Evolutionary conservation across 352 stramenopile species (phyloP).

Genomic region (Globisporangium perplexum): DNA sequence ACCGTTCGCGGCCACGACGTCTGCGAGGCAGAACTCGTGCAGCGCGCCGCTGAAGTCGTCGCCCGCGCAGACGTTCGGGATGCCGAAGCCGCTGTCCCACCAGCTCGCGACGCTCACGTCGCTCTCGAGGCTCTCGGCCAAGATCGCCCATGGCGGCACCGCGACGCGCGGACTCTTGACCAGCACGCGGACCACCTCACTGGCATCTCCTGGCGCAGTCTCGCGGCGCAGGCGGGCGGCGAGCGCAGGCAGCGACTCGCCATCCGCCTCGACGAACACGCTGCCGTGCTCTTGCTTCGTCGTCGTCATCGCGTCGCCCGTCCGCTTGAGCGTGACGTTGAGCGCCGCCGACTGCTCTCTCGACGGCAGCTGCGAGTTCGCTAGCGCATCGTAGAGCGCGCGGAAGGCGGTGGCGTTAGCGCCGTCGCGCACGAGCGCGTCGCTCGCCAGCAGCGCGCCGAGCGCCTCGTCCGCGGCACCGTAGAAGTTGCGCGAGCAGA

Average conservation of each 20-base stretch:
- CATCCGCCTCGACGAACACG: constrained; percentile 11
- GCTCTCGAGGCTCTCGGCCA: constrained; percentile 39
- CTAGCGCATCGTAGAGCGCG: constrained; percentile 40
- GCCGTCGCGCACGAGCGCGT: constrained; percentile 32
- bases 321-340: constrained; percentile 25
- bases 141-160: constrained; percentile 64
- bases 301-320: neutral
- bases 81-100: constrained; percentile 71
- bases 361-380: constrained; percentile 29
- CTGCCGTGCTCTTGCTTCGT: neutral
- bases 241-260: constrained; percentile 5
- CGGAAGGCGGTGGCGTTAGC: constrained; percentile 23
- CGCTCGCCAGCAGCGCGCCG: constrained; percentile 31
- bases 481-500: constrained; percentile 77
- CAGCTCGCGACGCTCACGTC: constrained; percentile 77
- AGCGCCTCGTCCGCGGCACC: constrained; percentile 16
- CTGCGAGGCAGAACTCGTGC: constrained; percentile 54
- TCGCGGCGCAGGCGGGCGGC: neutral
- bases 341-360: constrained; percentile 16
- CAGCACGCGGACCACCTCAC: constrained; percentile 25
- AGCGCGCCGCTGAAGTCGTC: constrained; percentile 40
- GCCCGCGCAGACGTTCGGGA: constrained; percentile 67
- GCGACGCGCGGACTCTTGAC: constrained; percentile 49
- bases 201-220: constrained; percentile 5
- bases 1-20: constrained; percentile 34